phyloP scores from a whole-genome alignment of 805 yeast species.

The Saturnispora mendoncae region DNA sequence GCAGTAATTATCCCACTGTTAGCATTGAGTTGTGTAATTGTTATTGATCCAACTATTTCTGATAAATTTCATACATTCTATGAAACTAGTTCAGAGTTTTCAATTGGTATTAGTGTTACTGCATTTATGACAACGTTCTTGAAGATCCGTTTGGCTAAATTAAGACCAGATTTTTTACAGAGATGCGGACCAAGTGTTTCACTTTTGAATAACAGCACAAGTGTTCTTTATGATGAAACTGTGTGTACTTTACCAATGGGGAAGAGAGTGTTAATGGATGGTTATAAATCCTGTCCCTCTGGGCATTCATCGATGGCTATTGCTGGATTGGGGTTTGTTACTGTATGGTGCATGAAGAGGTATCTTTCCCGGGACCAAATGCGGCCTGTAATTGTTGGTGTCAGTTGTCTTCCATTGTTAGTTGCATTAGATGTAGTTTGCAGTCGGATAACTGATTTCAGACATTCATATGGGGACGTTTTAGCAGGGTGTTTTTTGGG shows the following conservation, averaged over 20 bases:
- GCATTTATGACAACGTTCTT: constrained; percentile 59
- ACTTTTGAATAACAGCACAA: constrained; percentile 27
- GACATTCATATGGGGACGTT: constrained; percentile 85
- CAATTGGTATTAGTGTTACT: constrained; percentile 34
- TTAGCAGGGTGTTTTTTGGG: constrained; percentile 46
- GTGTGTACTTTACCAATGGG: constrained; percentile 31
- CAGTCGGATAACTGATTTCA: constrained; percentile 81
- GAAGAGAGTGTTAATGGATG: constrained; percentile 37
- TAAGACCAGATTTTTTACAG: constrained; percentile 81
- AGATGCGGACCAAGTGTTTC: constrained; percentile 48
- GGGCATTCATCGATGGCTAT: constrained; percentile 69
- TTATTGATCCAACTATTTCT: constrained; percentile 12
- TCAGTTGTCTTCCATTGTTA: constrained; percentile 33
- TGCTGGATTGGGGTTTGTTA: constrained; percentile 54
- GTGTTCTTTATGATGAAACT: constrained; percentile 22
- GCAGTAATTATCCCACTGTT: constrained; percentile 33
- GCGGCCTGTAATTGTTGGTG: constrained; percentile 8
- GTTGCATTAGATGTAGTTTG: constrained; percentile 12
- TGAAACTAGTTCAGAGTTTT: constrained; percentile 31
- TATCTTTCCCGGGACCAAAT: background rate
- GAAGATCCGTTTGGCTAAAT: constrained; percentile 76
- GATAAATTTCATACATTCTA: constrained; percentile 32
- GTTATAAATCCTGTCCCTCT: constrained; percentile 72
- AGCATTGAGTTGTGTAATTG: constrained; percentile 16
- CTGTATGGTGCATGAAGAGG: constrained; percentile 33